These are phyloP conservation scores for Daedalea quercina DNA, from an alignment of 768 basidiomycete genomes.

Conservation along the genomic window DNA sequence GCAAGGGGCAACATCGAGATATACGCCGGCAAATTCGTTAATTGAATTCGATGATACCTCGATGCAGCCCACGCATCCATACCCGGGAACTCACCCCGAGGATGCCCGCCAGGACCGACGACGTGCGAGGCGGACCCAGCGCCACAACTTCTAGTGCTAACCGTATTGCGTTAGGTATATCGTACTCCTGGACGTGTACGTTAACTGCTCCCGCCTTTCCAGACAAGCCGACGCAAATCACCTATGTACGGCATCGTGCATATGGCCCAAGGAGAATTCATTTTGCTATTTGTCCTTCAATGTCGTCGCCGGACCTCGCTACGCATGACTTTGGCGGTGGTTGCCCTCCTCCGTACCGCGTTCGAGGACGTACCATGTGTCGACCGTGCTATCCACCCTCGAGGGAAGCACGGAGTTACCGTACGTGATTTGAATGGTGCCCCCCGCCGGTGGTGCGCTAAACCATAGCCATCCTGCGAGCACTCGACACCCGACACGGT, in stretches of 20 bases:
- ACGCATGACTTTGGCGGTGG: background rate
- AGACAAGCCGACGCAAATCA: background rate
- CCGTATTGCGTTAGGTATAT: too few species aligned
- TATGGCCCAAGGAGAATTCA: background rate
- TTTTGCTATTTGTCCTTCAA: background rate
- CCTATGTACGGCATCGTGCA: conserved; percentile 1
- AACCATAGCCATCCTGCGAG: conserved; percentile 1
- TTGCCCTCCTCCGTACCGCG: background rate
- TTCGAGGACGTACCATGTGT: background rate
- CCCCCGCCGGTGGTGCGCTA: background rate
- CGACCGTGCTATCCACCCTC: background rate
- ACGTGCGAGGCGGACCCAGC: background rate
- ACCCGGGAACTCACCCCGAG: background rate
- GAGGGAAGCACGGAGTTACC: background rate
- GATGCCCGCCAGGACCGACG: background rate
- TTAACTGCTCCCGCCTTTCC: background rate
- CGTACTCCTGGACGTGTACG: background rate
- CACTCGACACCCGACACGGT: conserved; percentile 3
- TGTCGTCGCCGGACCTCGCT: background rate
- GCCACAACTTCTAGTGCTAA: background rate
- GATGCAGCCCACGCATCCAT: background rate
- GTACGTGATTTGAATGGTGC: background rate
- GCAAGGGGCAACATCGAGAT: background rate
- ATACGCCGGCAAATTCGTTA: background rate
- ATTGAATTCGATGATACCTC: background rate